A percentile compares a stretch with the other conserved stretches of the same genome.
Evolutionary conservation across 805 yeast genomes (phyloP).

Genomic region (Candida methanosorbosa): DNA sequence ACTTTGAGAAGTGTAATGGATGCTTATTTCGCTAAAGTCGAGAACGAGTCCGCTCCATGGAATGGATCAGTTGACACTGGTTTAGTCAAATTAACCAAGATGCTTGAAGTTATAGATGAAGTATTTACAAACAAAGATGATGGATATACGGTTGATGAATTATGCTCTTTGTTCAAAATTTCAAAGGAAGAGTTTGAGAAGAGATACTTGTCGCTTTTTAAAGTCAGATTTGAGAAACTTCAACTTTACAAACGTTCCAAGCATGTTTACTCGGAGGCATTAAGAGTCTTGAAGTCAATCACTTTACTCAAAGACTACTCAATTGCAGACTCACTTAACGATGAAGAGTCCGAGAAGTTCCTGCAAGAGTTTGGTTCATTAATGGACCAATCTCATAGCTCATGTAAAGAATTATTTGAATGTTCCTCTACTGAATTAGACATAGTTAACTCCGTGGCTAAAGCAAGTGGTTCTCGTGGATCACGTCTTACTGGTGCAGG

Average conservation of each 20-base stretch:
- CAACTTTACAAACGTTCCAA: slow-evolving; percentile 48
- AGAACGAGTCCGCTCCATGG: slow-evolving; percentile 29
- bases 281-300: slow-evolving; percentile 46
- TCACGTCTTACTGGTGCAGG: slow-evolving; percentile 77
- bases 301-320: slow-evolving; percentile 25
- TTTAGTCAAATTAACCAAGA: slow-evolving; percentile 26
- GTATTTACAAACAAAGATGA: slow-evolving; percentile 27
- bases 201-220: slow-evolving; percentile 40
- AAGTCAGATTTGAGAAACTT: slow-evolving; percentile 48
- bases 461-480: slow-evolving; percentile 49
- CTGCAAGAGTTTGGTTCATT: slow-evolving; percentile 39
- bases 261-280: slow-evolving; percentile 57
- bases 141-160: slow-evolving; percentile 46
- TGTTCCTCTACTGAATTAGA: slow-evolving; percentile 52
- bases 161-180: slow-evolving; percentile 33
- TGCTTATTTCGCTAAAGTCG: slow-evolving; percentile 28
- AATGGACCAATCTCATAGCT: slow-evolving; percentile 51
- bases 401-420: slow-evolving; percentile 39
- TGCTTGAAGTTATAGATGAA: slow-evolving; percentile 37
- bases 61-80: slow-evolving; percentile 38
- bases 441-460: slow-evolving; percentile 43
- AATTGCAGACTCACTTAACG: slow-evolving; percentile 4
- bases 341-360: slow-evolving; percentile 24
- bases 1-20: slow-evolving; percentile 60
- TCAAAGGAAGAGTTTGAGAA: slow-evolving; percentile 33